Percentiles rank a stretch among this genome's conserved stretches.
Evolutionary conservation across 1,139 yeast species (phyloP).

Genomic region (Pichia kudriavzevii): DNA sequence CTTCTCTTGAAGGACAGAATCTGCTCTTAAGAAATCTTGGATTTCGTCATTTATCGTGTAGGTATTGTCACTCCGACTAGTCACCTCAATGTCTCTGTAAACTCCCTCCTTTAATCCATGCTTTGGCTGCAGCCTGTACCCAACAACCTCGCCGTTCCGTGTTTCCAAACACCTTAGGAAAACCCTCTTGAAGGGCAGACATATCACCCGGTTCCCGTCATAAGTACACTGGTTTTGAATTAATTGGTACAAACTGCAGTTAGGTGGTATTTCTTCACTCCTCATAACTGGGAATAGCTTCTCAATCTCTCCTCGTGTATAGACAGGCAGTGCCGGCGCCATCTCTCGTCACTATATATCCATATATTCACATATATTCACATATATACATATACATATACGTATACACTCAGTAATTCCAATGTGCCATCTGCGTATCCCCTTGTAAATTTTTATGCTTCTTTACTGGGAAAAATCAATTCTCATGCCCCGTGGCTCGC

Average conservation of each 20-base stretch:
- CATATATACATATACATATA: no score
- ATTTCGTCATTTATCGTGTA: slow-evolving; percentile 13
- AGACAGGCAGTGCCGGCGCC: slow-evolving; percentile 30
- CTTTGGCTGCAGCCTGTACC: slow-evolving; percentile 24
- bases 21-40: slow-evolving; percentile 25
- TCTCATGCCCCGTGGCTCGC: no score
- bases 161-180: slow-evolving; percentile 27
- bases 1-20: slow-evolving; percentile 21
- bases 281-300: slow-evolving; percentile 18
- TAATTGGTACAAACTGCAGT: slow-evolving; percentile 24
- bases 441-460: no score
- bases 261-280: slow-evolving; percentile 9
- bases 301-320: slow-evolving; percentile 24
- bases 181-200: slow-evolving; percentile 29
- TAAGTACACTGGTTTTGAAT: slow-evolving; percentile 30
- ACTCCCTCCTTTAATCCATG: slow-evolving; percentile 11
- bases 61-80: slow-evolving; percentile 24
- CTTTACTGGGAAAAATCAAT: no score
- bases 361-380: no score
- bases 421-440: no score
- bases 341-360: no score
- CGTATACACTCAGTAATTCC: no score
- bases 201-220: slow-evolving; percentile 27
- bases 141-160: slow-evolving; percentile 20
- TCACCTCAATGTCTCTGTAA: slow-evolving; percentile 27